Base-by-base conservation (phyloP, 164 flowering plant species). In the Stephania cephalantha region DNA sequence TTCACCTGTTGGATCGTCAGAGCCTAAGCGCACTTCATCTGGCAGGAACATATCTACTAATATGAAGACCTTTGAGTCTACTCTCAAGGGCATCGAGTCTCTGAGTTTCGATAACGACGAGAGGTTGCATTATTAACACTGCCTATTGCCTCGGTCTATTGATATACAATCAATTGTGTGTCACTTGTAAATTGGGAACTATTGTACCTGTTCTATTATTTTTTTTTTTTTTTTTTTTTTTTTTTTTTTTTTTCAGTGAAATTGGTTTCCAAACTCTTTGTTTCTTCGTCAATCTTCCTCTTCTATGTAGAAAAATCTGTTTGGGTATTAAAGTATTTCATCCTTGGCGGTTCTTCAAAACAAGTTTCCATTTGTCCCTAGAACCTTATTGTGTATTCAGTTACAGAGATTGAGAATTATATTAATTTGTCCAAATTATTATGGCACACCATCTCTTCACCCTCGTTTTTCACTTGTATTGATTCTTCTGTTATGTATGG, bases 31-130 rank as follows among this genome's bases (percentile, higher is more conserved):
- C 46, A 25, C 85, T 1, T 77, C 93, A 12, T 89, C 96, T 63
- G 83, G 85, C 18, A 89, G 90, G 80, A 85, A 82, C 78, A 71
- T 76, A 44, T 50, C 55, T 15, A 44, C 90, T 58, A 82, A 82
- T 80, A 76, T 76, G 25, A 90, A 82, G 84, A 91, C 84, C 76
- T 89, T 85, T 69, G 98, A 95, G 66, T 74, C 90, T 22, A 78
- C 97, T 5, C 86, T 93, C 46, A 93, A 85, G 81, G 97, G 97
- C 22, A 90, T 95, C 7, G 95, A 93, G 79, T 70, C 80, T 70
- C 86, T 95, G 73, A 87, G 83, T 63, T 87, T 95, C 74, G 93
- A 91, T 70, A 84, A 74, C 61, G 91, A 89, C 52, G 94, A 91
- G 77, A 87, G 90, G 82, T 82, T 81, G 72, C 90, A 81, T 61